Conservation (phyloP, 257 asterid species). For the Cinchona pubescens region DNA sequence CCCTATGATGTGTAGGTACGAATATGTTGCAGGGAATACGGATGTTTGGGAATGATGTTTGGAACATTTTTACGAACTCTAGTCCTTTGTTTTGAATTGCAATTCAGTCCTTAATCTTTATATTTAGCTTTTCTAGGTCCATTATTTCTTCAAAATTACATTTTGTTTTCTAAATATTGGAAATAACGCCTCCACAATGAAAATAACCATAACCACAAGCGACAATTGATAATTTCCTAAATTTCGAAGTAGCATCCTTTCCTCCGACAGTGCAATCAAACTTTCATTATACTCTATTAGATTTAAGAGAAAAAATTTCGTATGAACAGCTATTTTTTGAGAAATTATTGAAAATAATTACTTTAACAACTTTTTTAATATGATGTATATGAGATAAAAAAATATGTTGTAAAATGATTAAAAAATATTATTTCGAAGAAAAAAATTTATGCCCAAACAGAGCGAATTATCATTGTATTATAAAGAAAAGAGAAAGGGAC, state of each 20-base stretch:
- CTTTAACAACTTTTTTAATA: too few relatives aligned
- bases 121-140: background rate
- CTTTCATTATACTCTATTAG: too few relatives aligned
- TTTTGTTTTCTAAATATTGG: background rate
- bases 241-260: background rate
- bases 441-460: too few relatives aligned
- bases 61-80: constrained; percentile 83
- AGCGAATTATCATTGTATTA: too few relatives aligned
- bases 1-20: too few relatives aligned
- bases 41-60: constrained; percentile 97
- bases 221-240: background rate
- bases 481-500: too few relatives aligned
- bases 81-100: constrained; percentile 38
- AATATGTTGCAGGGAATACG: constrained; percentile 57
- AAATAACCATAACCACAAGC: background rate
- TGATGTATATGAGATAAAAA: too few relatives aligned
- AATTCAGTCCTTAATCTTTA: background rate
- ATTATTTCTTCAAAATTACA: background rate
- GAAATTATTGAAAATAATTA: too few relatives aligned
- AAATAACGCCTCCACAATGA: background rate
- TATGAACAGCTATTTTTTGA: too few relatives aligned
- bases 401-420: too few relatives aligned
- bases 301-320: too few relatives aligned
- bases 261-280: background rate
- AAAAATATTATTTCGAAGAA: too few relatives aligned